These are phyloP conservation scores for Phyllostachys edulis DNA, from an alignment of 176 grass and related monocot species.

Conservation along the genomic window DNA sequence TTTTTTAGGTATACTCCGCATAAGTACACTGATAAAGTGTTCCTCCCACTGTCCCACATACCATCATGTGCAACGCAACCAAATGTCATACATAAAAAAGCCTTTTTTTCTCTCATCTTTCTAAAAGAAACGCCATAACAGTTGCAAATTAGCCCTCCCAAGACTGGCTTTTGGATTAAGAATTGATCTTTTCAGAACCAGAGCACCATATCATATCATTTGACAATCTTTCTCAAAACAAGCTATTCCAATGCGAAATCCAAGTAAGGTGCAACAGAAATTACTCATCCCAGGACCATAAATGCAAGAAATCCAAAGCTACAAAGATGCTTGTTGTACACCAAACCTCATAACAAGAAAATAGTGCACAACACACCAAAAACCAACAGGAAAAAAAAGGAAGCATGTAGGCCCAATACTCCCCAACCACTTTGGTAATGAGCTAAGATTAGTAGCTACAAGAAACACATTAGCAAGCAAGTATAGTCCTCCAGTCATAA, in stretches of 20 bases:
- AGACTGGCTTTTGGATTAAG: background rate
- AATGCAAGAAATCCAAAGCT: slow-evolving; percentile 26
- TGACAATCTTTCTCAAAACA: background rate
- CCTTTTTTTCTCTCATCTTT: background rate
- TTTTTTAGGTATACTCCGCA: slow-evolving; percentile 39
- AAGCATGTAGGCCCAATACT: slow-evolving; percentile 20
- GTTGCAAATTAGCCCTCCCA: background rate
- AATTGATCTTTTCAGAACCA: background rate
- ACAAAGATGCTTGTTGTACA: slow-evolving; percentile 19
- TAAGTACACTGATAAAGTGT: slow-evolving; percentile 38
- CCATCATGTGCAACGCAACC: slow-evolving; percentile 47
- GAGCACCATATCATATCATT: background rate
- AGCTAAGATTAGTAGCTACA: slow-evolving; percentile 21
- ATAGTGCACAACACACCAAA: slow-evolving; percentile 9
- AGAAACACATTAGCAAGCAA: slow-evolving; percentile 9
- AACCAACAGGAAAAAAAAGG: slow-evolving; percentile 27
- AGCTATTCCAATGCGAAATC: slow-evolving; percentile 17
- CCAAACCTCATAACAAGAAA: slow-evolving; percentile 35
- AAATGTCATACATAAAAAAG: background rate
- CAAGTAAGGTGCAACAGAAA: slow-evolving; percentile 20
- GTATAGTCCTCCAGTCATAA: slow-evolving; percentile 2
- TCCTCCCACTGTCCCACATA: slow-evolving; percentile 26
- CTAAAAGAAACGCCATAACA: background rate
- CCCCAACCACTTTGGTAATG: slow-evolving; percentile 34
- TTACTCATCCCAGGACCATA: slow-evolving; percentile 5